Conservation (phyloP, 805 yeast species). For the Candida adriatica region DNA sequence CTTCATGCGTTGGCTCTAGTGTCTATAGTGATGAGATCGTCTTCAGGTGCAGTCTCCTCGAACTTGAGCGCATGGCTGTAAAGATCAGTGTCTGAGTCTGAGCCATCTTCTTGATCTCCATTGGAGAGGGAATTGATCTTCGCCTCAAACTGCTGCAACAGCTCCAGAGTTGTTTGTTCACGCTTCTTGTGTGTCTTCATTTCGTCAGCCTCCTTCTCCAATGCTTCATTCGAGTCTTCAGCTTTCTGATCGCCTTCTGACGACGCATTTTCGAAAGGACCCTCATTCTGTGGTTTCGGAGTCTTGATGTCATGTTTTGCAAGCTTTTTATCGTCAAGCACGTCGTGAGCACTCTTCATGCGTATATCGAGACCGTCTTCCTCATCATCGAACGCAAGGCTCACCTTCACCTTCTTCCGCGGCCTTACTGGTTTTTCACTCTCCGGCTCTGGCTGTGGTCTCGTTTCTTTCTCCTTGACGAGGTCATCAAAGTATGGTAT, state of each 20-base stretch:
- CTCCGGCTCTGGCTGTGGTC: too few relatives aligned
- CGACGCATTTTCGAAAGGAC: neutral
- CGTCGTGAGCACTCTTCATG: conserved; percentile 39
- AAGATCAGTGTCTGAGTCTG: conserved; percentile 17
- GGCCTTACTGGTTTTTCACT: neutral
- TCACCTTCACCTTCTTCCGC: conserved; percentile 16
- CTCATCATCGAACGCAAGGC: conserved; percentile 24
- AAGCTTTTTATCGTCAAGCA: conserved; percentile 23
- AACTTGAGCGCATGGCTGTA: conserved; percentile 17
- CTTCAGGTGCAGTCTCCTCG: conserved; percentile 16
- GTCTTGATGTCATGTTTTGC: conserved; percentile 4
- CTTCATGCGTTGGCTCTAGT: too few relatives aligned
- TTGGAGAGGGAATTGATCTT: conserved; percentile 1
- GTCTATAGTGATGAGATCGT: conserved; percentile 16
- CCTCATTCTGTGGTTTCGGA: neutral
- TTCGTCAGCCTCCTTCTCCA: neutral
- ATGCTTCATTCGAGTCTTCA: neutral
- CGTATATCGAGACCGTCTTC: conserved; percentile 26
- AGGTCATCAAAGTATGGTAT: conserved; percentile 44
- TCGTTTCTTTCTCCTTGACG: conserved; percentile 9
- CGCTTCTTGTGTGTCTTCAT: neutral
- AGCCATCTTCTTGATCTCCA: conserved; percentile 19
- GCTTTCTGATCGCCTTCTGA: neutral
- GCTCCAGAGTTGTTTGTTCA: neutral
- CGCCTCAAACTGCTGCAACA: neutral